These are phyloP conservation scores for Funneliformis caledonium DNA, from an alignment of 371 early-diverging fungal genomes.

Conservation along the genomic window DNA sequence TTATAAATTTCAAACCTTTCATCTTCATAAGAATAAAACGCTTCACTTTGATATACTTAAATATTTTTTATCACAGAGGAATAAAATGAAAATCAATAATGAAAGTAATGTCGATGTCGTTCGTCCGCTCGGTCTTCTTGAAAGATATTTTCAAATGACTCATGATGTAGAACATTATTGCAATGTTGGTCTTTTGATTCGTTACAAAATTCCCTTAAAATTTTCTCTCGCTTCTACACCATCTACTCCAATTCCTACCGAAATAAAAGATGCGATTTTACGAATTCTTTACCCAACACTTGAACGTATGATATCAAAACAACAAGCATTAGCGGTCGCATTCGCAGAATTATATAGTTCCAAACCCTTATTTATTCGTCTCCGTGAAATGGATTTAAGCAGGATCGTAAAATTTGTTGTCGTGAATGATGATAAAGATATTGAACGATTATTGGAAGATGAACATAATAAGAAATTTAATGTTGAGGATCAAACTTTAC, in stretches of 20 bases:
- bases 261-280: not conserved
- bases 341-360: not conserved
- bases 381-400: conserved; percentile 14
- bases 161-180: not conserved
- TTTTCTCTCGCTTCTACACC: not conserved
- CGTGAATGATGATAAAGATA: not conserved
- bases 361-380: not conserved
- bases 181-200: not conserved
- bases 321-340: not conserved
- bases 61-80: too few species aligned
- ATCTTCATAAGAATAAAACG: too few species aligned
- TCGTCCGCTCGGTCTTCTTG: too few species aligned
- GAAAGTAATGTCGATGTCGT: too few species aligned
- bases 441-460: not conserved
- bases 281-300: conserved; percentile 14
- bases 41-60: too few species aligned
- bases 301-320: not conserved
- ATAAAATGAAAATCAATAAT: too few species aligned
- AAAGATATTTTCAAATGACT: not conserved
- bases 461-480: conserved; percentile 15
- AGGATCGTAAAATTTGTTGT: not conserved
- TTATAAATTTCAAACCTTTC: too few species aligned
- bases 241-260: not conserved
- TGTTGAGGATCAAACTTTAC: not conserved
- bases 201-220: not conserved